A percentile compares a stretch with the other conserved stretches of the same genome.
phyloP scores from a whole-genome alignment of 1,284 basidiomycete genomes.

The Ustilago sp. region DNA sequence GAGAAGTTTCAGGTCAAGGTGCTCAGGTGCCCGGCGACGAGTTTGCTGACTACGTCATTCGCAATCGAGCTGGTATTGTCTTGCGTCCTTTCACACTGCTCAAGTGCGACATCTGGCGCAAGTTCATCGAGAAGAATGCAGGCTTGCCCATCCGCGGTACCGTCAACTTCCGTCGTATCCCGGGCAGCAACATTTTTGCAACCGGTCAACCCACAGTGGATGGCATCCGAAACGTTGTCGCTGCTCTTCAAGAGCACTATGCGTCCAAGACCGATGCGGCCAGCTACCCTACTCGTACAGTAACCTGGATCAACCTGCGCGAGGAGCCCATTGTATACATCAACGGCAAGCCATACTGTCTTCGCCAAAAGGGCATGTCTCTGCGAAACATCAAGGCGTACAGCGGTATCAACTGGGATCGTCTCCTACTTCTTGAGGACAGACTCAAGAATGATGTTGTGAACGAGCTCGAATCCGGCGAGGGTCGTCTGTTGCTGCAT shows the following conservation, averaged over 20 bases:
- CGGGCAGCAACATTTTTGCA: slow-evolving; percentile 78
- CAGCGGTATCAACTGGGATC: slow-evolving; percentile 65
- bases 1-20: slow-evolving; percentile 48
- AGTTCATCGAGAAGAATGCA: slow-evolving; percentile 55
- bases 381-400: slow-evolving; percentile 66
- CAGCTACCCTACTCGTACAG: slow-evolving; percentile 55
- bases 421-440: slow-evolving; percentile 76
- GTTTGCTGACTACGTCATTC: slow-evolving; percentile 68
- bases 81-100: slow-evolving; percentile 65
- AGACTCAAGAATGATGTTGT: slow-evolving; percentile 90
- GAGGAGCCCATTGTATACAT: slow-evolving; percentile 92
- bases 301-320: slow-evolving; percentile 92
- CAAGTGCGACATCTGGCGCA: slow-evolving; percentile 68
- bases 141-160: slow-evolving; percentile 79
- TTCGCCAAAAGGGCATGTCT: slow-evolving; percentile 69
- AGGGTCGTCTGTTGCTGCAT: slow-evolving; percentile 88
- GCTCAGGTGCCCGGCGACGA: slow-evolving; percentile 65
- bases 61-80: slow-evolving; percentile 66
- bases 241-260: slow-evolving; percentile 66
- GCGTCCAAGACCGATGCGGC: slow-evolving; percentile 27
- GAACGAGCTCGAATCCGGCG: slow-evolving; percentile 83
- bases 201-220: slow-evolving; percentile 88
- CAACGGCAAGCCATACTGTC: slow-evolving; percentile 77
- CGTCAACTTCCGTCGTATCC: slow-evolving; percentile 91
- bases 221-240: slow-evolving; percentile 86